A percentile compares a stretch with the other conserved stretches of the same genome.
Evolutionary conservation across 768 basidiomycete species (phyloP).

Genomic region (Russula sp.): DNA sequence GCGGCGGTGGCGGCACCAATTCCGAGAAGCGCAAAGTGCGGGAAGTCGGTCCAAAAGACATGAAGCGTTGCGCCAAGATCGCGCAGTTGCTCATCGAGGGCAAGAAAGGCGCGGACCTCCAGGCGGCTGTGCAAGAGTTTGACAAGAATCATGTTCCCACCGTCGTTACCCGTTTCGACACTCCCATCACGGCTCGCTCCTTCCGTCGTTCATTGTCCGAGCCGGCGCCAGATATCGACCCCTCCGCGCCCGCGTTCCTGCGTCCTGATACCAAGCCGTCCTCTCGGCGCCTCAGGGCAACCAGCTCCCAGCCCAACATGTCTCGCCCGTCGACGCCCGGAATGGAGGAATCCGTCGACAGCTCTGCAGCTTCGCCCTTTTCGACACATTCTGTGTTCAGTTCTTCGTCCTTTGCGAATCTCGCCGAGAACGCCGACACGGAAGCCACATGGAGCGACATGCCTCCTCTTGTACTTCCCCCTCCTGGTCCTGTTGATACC

Average conservation of each 20-base stretch:
- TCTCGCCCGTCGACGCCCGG: slow-evolving; percentile 19
- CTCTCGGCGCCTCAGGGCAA: slow-evolving; percentile 26
- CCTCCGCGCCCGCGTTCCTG: slow-evolving; percentile 29
- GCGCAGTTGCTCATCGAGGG: slow-evolving; percentile 53
- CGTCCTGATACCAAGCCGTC: slow-evolving; percentile 18
- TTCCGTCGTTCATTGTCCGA: slow-evolving; percentile 66
- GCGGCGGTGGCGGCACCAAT: slow-evolving; percentile 32
- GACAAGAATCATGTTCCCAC: slow-evolving; percentile 52
- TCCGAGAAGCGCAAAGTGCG: slow-evolving; percentile 55
- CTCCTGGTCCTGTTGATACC: slow-evolving; percentile 4
- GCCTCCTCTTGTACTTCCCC: slow-evolving; percentile 29
- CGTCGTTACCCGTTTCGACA: slow-evolving; percentile 69
- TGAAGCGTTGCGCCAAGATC: slow-evolving; percentile 63
- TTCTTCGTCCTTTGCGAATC: slow-evolving; percentile 14
- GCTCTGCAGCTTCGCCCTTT: background rate
- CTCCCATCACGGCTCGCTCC: slow-evolving; percentile 66
- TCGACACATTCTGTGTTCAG: slow-evolving; percentile 7
- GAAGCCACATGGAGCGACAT: slow-evolving; percentile 24
- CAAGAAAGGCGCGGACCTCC: slow-evolving; percentile 41
- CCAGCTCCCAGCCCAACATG: slow-evolving; percentile 29
- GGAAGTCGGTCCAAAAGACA: slow-evolving; percentile 61
- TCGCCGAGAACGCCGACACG: slow-evolving; percentile 12
- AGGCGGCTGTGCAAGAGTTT: slow-evolving; percentile 40
- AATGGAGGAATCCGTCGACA: background rate
- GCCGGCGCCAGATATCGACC: slow-evolving; percentile 46